Evolutionary conservation across 1,284 basidiomycete genomes (phyloP), one percentile per base, ranked within the genome.

Genomic region (Tetrapyrgos nigripes): DNA sequence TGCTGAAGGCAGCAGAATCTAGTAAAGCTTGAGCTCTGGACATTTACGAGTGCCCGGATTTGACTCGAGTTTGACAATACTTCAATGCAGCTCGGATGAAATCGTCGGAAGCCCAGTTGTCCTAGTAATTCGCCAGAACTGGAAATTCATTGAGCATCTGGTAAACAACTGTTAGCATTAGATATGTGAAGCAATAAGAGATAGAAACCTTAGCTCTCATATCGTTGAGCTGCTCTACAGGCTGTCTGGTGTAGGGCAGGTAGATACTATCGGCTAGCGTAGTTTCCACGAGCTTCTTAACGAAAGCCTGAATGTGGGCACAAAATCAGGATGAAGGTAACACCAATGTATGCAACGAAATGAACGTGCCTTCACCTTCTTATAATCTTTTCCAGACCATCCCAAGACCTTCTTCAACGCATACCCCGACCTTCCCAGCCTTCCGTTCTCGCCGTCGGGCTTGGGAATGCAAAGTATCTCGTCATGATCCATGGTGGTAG

Each of bases 361-460:
- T n/a, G 28, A 9, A 23, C 35, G 8, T 44, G 40, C 51, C 37
- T 44, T 53, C 11, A 53, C 51, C 21, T 43, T 44, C 9, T 53
- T 40, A 29, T 43, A 53, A 10, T 44, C n/a, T 26, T 43, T 44
- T 8, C n/a, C 26, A 6, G 51, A 27, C 51, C 51, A 53, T 14
- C 8, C 10, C 10, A 53, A 27, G 40, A 44, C 35, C 2, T 26
- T 24, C 9, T 9, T 14, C 5, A 53, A 40, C 4, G 19, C 27
- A 28, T 53, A 53, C 4, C 51, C 51, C 17, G 37, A 35, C 23
- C 37, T 35, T 17, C 40, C 40, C 11, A 28, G 51, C 37, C 37
- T 43, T 44, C 51, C 51, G 17, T 26, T 40, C 8, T 53, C 51
- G 29, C 51, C 51, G 17, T 24, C 21, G 11, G 51, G 51, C 19